Evolutionary conservation across 192 early-diverging fungal genomes (phyloP), one percentile per base, ranked within the genome.

Genomic region (Coemansia sp.): DNA sequence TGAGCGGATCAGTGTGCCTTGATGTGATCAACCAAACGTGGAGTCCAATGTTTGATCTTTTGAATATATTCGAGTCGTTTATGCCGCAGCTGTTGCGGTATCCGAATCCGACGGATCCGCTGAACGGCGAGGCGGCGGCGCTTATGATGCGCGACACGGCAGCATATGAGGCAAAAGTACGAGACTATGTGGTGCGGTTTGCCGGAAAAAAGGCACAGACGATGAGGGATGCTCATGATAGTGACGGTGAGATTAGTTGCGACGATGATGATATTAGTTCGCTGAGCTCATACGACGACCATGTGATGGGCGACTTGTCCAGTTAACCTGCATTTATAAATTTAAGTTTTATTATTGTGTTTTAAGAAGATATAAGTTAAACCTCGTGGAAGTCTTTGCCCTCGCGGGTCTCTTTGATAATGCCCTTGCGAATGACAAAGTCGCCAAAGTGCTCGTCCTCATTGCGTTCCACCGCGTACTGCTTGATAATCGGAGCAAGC

Each of bases 11-110:
- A 1, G 97, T 99, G 25, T 99, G 97, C 73, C 82, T 99, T 67
- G 97, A 99, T 77, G 97, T 99, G 19, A 99, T 99, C 78, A 99
- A 99, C 79, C 97, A 99, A 73, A 97, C 96, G 9, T 99, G 97
- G 97, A 93, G 91, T 62, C 97, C 97, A 55, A 98, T 99, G 96
- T 99, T 97, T 85, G 96, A 99, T 60, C 92, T 99, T 93, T 89
- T 97, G 69, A 99, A 99, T 74, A 99, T 99, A 63, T 97, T 99
- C 71, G 97, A 97, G 69, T 91, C 94, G 10, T 99, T 99, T 69
- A 82, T 99, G 60, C 97, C 97, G 27, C 97, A 99, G 79, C 84
- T 99, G 51, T 79, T 99, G 59, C 87, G 94, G 45, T 99, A 99
- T 72, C 97, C 97, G 43, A 99, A 99, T 68, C 96, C 97, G n/a